These are phyloP conservation scores for Acanthamoeba healyi DNA, from an alignment of 208 protist species.

Conservation along the genomic window DNA sequence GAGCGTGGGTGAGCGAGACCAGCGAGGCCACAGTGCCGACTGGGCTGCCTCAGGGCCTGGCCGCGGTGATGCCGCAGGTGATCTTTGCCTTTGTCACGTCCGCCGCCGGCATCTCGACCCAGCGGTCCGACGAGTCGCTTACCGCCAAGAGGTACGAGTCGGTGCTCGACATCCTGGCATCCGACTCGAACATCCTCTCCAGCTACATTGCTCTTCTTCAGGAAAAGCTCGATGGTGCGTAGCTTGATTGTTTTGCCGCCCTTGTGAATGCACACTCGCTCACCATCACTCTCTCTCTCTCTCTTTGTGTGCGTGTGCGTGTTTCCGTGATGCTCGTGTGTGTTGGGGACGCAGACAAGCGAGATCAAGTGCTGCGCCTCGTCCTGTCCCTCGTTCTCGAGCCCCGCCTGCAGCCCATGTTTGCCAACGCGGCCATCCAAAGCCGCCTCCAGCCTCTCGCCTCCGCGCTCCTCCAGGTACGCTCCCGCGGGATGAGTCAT, in stretches of 20 bases:
- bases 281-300: background rate
- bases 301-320: background rate
- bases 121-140: background rate
- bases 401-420: background rate
- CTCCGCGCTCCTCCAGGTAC: conserved; percentile 24
- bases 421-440: background rate
- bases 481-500: background rate
- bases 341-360: background rate
- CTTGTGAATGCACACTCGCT: background rate
- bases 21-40: background rate
- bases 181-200: background rate
- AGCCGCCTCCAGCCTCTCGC: background rate
- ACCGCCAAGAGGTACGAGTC: background rate
- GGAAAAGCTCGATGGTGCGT: background rate
- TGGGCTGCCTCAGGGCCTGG: background rate
- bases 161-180: background rate
- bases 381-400: background rate
- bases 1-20: background rate
- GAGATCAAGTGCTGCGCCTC: background rate
- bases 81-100: background rate
- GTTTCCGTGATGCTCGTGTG: too few relatives aligned
- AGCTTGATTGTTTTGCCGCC: background rate
- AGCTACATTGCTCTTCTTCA: conserved; percentile 1
- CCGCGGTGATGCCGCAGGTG: conserved; percentile 7
- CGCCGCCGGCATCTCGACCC: too few relatives aligned